Conservation (phyloP, 768 basidiomycete genomes). For the Hypholoma sublateritium region DNA sequence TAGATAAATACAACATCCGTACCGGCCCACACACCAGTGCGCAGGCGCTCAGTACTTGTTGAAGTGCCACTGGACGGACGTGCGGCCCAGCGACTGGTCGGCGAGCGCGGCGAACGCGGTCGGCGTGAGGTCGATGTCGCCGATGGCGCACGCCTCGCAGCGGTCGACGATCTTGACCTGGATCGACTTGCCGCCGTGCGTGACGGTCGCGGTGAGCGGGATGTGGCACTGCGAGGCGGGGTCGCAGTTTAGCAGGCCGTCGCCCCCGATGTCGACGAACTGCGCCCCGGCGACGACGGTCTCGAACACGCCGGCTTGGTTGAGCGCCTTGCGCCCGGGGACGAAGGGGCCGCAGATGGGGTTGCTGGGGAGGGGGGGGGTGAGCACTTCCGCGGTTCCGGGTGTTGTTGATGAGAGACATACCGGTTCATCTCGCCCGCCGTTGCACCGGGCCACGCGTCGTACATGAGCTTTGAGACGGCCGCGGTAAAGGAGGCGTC, state of each 20-base stretch:
- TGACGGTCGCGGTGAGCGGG: slow-evolving; percentile 15
- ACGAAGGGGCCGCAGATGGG: slow-evolving; percentile 14
- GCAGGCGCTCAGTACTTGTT: slow-evolving; percentile 5
- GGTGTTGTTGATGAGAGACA: background rate
- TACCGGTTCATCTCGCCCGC: slow-evolving; percentile 12
- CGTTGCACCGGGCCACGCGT: slow-evolving; percentile 12
- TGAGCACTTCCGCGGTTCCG: background rate
- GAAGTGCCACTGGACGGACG: slow-evolving; percentile 13
- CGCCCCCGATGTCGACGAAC: slow-evolving; percentile 13
- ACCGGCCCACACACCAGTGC: background rate
- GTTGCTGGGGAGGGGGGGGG: background rate
- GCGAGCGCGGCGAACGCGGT: slow-evolving; percentile 13
- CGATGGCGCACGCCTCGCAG: slow-evolving; percentile 12
- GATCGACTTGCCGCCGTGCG: slow-evolving; percentile 14
- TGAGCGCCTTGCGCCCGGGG: slow-evolving; percentile 11
- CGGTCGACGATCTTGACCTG: slow-evolving; percentile 16
- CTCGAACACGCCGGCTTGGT: slow-evolving; percentile 4
- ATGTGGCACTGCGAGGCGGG: slow-evolving; percentile 10
- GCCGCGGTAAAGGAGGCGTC: slow-evolving; percentile 13
- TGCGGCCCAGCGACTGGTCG: slow-evolving; percentile 9
- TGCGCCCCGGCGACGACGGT: slow-evolving; percentile 12
- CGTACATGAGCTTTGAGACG: slow-evolving; percentile 14
- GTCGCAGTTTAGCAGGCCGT: slow-evolving; percentile 13
- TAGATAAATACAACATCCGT: background rate
- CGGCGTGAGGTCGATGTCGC: slow-evolving; percentile 14